Evolutionary conservation across 345 rosid genomes (phyloP), one percentile per base, ranked within the genome.

Genomic region (Cardamine resedifolia): DNA sequence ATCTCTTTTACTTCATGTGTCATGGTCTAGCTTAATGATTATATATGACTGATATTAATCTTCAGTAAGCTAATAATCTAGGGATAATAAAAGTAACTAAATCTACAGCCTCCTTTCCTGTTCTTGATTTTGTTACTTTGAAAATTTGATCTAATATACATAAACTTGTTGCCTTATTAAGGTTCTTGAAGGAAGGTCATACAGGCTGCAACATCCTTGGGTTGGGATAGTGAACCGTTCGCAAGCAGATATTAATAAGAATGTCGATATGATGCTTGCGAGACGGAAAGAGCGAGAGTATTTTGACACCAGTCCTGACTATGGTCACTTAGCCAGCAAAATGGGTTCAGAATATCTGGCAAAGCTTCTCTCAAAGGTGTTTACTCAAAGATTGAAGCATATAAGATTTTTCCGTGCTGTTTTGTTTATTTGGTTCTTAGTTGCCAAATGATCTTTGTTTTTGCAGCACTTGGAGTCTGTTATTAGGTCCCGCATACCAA

Each of bases 341-440:
- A 95, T 95, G 99, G 99, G 99, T 64, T 91, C 99, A 12, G 99
- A 83, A 75, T 89, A 95, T 85, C 89, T 95, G 16, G 99, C 99
- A 33, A 91, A 89, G 70, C 91, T 95, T 61, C 96, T 95, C 51
- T 95, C 99, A 3, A 85, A 91, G 96, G 99, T 95, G 5, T 64
- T 72, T 52, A 28, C 36, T 56, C 45, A 38, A 38, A 38, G 0
- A 19, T 3, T 30, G 0, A 43, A 47, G 7, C 7, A 0, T 60
- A 19, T 10, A 3, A 20, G 15, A 68, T 4, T 33, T 16, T 18
- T 3, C 10, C 2, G 0, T 58, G 2, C 2, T 48, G 5, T 58
- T 57, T 4, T 2, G 2, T 19, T 11, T 5, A 24, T 39, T 38
- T 14, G 55, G 23, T 33, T 10, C 31, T 34, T 16, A 44, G 1